Conservation (phyloP, 2,329 filamentous ascomycete species). For the Colletotrichum trifolii region DNA sequence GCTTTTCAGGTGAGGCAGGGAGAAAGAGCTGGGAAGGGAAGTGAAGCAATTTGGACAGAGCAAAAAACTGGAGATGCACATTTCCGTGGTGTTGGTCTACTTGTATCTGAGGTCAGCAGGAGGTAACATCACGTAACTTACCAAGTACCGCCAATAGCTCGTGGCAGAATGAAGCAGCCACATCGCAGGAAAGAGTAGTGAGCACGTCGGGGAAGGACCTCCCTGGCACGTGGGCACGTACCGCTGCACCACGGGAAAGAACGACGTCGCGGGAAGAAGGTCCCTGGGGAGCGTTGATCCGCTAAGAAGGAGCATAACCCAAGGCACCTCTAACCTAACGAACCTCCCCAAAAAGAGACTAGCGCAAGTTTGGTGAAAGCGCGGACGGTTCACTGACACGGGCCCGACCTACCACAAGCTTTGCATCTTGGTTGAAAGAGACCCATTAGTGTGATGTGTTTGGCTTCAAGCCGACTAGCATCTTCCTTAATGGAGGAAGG, state of each 20-base stretch:
- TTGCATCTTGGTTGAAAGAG: slow-evolving; percentile 1
- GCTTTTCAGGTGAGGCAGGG: slow-evolving; percentile 17
- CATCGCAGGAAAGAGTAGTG: too few species aligned
- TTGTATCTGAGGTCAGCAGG: slow-evolving; percentile 1
- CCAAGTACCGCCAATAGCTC: too few species aligned
- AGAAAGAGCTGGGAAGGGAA: background rate
- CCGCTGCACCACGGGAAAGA: too few species aligned
- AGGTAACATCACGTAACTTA: background rate
- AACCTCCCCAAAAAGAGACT: background rate
- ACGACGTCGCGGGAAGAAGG: slow-evolving; percentile 8
- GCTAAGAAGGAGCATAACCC: slow-evolving; percentile 1
- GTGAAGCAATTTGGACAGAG: slow-evolving; percentile 19
- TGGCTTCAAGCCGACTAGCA: slow-evolving; percentile 10
- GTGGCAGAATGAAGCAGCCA: too few species aligned
- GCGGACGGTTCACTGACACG: slow-evolving; percentile 13
- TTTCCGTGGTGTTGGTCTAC: slow-evolving; percentile 9
- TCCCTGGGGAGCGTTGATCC: slow-evolving; percentile 2
- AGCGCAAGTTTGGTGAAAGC: slow-evolving; percentile 8
- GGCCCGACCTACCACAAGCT: slow-evolving; percentile 31
- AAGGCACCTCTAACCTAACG: background rate
- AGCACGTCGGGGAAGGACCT: too few species aligned
- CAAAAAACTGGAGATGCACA: slow-evolving; percentile 23
- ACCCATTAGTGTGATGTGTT: slow-evolving; percentile 11
- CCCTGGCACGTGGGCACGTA: too few species aligned
- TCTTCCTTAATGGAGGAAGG: slow-evolving; percentile 9